Base-by-base conservation (phyloP, 2,329 filamentous ascomycete species). In the Colletotrichum brevisporum region DNA sequence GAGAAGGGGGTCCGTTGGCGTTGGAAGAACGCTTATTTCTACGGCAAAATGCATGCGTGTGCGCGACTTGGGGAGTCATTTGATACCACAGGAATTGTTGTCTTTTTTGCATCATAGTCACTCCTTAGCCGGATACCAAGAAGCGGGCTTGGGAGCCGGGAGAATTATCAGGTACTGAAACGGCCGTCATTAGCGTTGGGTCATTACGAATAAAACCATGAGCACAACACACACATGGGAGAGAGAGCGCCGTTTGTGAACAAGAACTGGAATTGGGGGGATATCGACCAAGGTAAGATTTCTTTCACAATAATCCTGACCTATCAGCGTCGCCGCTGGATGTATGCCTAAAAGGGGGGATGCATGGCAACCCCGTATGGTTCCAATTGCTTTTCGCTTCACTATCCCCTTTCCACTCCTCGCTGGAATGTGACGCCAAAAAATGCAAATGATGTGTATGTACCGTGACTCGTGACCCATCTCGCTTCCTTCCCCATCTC, bases 241-340 rank as follows among this genome's bases (percentile, higher is more conserved):
- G 47, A 51, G 6, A 27, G 31, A 36, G 13, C 57, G 26, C 31
- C 51, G 31, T 60, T 60, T 43, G 39, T 36, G 31, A 36, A 10
- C 31, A 68, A 64, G 6, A 43, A 54, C 53, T 53, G 55, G 60
- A 51, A 55, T 45, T 48, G 61, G 62, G 61, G 62, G 58, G 24
- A 69, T 69, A 66, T 69, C 50, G 27, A 66, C 61, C 66, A 55
- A 66, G 66, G 66, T 55, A 56, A 66, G 60, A 10, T 2, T 56
- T 41, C 43, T 39, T 18, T 58, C 27, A 57, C 27, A 39, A 47
- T 27, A 24, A 55, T 47, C 3, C 16, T 18, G 39, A 18, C 58
- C 24, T 8, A 18, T 36, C 47, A 21, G 57, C 63, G 16, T 48
- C 54, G 50, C 48, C 10, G 48, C 52, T 43, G 51, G 21, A 27